Evolutionary conservation across 2,329 filamentous ascomycete species (phyloP).

Genomic region (Fusarium continuum): DNA sequence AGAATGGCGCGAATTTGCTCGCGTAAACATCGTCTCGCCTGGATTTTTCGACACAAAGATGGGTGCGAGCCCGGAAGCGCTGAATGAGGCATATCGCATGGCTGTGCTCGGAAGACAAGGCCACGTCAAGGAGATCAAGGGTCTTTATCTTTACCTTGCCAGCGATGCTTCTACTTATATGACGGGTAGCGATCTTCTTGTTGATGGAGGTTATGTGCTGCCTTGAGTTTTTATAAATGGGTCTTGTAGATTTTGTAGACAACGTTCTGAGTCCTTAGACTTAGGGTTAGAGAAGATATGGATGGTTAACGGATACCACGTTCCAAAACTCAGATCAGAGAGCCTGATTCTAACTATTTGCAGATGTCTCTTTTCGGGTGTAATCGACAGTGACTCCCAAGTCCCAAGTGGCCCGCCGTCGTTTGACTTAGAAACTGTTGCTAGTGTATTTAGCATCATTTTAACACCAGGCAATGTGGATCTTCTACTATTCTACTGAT

Average conservation of each 20-base stretch:
- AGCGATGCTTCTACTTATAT: constrained; percentile 53
- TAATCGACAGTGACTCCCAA: no score
- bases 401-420: no score
- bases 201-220: constrained; percentile 30
- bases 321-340: no score
- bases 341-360: no score
- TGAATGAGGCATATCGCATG: constrained; percentile 61
- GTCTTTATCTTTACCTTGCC: constrained; percentile 63
- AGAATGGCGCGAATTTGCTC: constrained; percentile 65
- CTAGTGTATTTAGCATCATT: no score
- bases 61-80: constrained; percentile 54
- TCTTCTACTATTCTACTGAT: no score
- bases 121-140: constrained; percentile 73
- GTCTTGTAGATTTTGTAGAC: background rate
- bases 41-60: constrained; percentile 63
- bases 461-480: no score
- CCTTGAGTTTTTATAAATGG: background rate
- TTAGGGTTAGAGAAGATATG: background rate
- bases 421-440: no score
- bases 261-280: background rate
- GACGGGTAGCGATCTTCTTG: constrained; percentile 30
- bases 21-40: constrained; percentile 61
- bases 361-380: no score
- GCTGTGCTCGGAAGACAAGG: constrained; percentile 64
- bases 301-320: background rate